phyloP scores from a whole-genome alignment of 108 stramenopile genomes.

The Chaetoceros muelleri region DNA sequence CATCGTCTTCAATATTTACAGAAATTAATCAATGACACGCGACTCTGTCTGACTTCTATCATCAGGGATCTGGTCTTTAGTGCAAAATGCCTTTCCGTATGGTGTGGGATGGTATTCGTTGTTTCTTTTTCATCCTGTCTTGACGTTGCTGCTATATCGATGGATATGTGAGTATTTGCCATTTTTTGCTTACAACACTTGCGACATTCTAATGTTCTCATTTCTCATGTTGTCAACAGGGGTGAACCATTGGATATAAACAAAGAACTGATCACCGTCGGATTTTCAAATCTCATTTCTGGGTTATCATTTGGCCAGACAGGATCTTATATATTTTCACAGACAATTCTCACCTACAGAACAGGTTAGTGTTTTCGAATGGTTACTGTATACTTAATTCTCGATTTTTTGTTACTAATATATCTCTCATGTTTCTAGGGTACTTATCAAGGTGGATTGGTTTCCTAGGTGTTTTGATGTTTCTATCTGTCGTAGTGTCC shows the following conservation, averaged over 20 bases:
- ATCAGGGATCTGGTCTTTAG: constrained; percentile 26
- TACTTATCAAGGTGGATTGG: constrained; percentile 69
- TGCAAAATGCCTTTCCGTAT: constrained; percentile 55
- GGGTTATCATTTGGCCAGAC: constrained; percentile 84
- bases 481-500: constrained; percentile 57
- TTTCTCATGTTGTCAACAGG: constrained; percentile 50
- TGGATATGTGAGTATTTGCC: constrained; percentile 27
- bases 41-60: too few species aligned
- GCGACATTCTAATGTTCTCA: not conserved
- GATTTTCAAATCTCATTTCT: constrained; percentile 83
- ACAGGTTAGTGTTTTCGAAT: constrained; percentile 50
- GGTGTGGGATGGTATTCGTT: constrained; percentile 95
- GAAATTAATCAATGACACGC: too few species aligned
- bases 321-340: constrained; percentile 93
- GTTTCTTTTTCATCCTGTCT: constrained; percentile 94
- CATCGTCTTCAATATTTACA: too few species aligned
- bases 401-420: not conserved
- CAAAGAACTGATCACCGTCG: constrained; percentile 84
- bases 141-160: constrained; percentile 87
- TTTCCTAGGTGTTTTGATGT: constrained; percentile 50
- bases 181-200: not conserved
- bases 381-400: not conserved
- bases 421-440: too few species aligned
- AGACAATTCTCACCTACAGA: constrained; percentile 97
- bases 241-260: constrained; percentile 89